Conservation (phyloP, 345 rosid genomes). For the Bruguiera parviflora region DNA sequence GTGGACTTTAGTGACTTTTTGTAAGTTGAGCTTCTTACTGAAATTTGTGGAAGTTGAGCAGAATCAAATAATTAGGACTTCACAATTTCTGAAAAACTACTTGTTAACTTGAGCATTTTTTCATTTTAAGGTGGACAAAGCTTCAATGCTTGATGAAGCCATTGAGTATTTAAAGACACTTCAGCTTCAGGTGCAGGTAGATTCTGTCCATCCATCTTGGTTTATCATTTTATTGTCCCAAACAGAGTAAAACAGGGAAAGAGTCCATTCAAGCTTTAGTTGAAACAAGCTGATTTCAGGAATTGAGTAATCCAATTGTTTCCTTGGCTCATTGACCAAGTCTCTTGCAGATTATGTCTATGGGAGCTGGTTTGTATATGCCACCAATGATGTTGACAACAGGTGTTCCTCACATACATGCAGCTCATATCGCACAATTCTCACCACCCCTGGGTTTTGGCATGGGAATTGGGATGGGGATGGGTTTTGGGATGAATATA, state of each 20-base stretch:
- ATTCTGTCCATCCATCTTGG: conserved; percentile 4
- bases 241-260: no score
- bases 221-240: background rate
- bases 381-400: conserved; percentile 67
- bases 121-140: conserved; percentile 73
- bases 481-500: conserved; percentile 62
- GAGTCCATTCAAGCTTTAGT: no score
- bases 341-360: conserved; percentile 67
- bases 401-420: conserved; percentile 66
- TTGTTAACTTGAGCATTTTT: conserved; percentile 21
- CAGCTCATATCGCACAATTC: conserved; percentile 52
- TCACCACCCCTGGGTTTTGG: conserved; percentile 31
- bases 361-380: conserved; percentile 76
- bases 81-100: conserved; percentile 1
- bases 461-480: conserved; percentile 62
- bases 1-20: background rate
- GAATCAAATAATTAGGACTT: conserved; percentile 9
- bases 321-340: conserved; percentile 6
- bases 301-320: conserved; percentile 12
- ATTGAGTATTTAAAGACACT: conserved; percentile 90
- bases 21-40: background rate
- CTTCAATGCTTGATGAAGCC: conserved; percentile 97
- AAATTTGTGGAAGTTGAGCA: background rate
- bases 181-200: conserved; percentile 90
- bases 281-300: background rate